Base-by-base conservation (phyloP, 139 green algal species). In the Ettlia oleoabundans region DNA sequence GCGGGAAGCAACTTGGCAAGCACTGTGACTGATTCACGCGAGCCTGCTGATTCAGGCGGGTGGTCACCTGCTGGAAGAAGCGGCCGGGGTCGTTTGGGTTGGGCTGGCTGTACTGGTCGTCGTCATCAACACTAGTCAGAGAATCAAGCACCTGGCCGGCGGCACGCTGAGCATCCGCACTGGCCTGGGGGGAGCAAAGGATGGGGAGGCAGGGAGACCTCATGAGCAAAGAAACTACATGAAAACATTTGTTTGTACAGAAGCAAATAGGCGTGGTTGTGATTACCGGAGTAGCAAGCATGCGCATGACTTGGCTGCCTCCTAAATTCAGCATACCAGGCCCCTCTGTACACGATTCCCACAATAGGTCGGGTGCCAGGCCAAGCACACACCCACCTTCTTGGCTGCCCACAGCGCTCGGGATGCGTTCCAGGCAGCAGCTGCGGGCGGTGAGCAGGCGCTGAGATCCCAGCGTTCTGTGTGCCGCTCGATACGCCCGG, bases 31-130 rank as follows among this genome's bases (percentile, higher is more conserved):
- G n/a, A n/a, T n/a, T n/a, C n/a, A n/a, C n/a, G n/a, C n/a, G n/a
- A n/a, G n/a, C n/a, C n/a, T n/a, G n/a, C n/a, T n/a, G n/a, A n/a
- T n/a, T n/a, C n/a, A n/a, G n/a, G n/a, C n/a, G n/a, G n/a, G n/a
- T n/a, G n/a, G n/a, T n/a, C n/a, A n/a, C n/a, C n/a, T n/a, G 84
- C 40, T 92, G 88, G 58, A 93, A 93, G 63, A 93, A 93, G 40
- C 85, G 86, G 1, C 58, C 90, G 10, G 89, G 89, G 70, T 93
- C 89, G 21, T 43, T 87, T 32, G 89, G 88, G 62, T 93, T 77
- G 24, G 32, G 32, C 55, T 70, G 35, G n/a, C 41, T 53, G 38
- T 3, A 55, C 51, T 9, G 18, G 35, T 86, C 84, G 1, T 72
- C 77, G 37, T 91, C 81, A n/a, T 87, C 71, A 2, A 80, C 47